Base-by-base conservation (phyloP, 768 basidiomycete genomes). In the Auricularia cornea region DNA sequence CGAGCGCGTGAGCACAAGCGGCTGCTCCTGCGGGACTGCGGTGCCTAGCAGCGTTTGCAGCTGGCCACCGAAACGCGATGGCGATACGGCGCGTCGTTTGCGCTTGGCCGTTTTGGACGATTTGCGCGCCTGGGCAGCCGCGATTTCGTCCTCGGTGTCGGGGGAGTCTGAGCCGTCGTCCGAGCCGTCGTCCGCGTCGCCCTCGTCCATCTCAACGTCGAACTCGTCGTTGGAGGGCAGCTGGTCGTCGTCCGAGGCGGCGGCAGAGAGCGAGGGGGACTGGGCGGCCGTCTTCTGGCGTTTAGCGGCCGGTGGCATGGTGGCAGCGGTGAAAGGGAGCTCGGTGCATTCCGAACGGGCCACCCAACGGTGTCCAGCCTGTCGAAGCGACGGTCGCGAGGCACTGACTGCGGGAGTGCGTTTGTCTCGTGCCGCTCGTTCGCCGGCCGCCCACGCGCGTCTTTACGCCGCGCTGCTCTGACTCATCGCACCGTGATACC, bases 61-160 rank as follows among this genome's bases (percentile, higher is more conserved):
- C 10, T 89, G 86, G 56, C 82, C 79, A 65, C 90, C 92, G 69
- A 94, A 94, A 62, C 83, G 83, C 32, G 84, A 81, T 20, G 87
- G 80, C 63, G 83, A 84, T 5, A 90, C 90, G 28, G 92, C 92
- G 63, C 92, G 80, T 33, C 88, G 81, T 80, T 92, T 94, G 68
- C 92, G 83, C 73, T 94, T 94, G 60, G 83, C 75, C 0, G 91
- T 94, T 73, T 91, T 87, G 63, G 82, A 85, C 18, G 91, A 92
- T 73, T 92, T 92, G 70, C 75, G 71, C 52, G 72, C 74, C 68
- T 84, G 82, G 60, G 82, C 71, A 3, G 75, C 76, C 18, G 79
- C 79, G 59, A 90, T 84, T 70, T 90, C 87, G 67, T 88, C 86
- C 10, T 84, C 85, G 23, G 84, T 86, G 68, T 86, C 80, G 23